phyloP scores from a whole-genome alignment of 2,329 filamentous ascomycete genomes.

The Lachnellula suecica region DNA sequence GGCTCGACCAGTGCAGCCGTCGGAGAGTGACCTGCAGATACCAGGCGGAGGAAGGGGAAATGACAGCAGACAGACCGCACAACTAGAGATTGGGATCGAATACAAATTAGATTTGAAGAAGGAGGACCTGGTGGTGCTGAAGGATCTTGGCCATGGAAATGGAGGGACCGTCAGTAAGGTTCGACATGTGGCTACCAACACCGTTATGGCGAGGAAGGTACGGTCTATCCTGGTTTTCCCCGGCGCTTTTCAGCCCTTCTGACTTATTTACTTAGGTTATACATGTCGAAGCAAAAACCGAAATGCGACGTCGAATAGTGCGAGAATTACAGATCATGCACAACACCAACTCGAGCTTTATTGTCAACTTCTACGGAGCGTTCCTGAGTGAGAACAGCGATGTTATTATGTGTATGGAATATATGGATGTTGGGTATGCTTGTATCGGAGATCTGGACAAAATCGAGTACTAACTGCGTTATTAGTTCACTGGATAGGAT shows the following conservation, averaged over 20 bases:
- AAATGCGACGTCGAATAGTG: slow-evolving; percentile 94
- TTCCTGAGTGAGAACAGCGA: slow-evolving; percentile 96
- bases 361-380: slow-evolving; percentile 96
- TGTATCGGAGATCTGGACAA: slow-evolving; percentile 22
- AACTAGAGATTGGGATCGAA: slow-evolving; percentile 93
- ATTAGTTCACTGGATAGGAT: slow-evolving; percentile 85
- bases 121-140: slow-evolving; percentile 88
- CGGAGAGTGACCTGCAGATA: slow-evolving; percentile 67
- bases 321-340: slow-evolving; percentile 98
- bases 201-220: slow-evolving; percentile 98
- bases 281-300: slow-evolving; percentile 95
- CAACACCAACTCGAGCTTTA: slow-evolving; percentile 93
- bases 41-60: slow-evolving; percentile 45
- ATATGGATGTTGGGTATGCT: slow-evolving; percentile 95
- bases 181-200: slow-evolving; percentile 89
- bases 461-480: slow-evolving; percentile 17
- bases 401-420: slow-evolving; percentile 99
- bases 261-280: slow-evolving; percentile 65
- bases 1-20: slow-evolving; percentile 69
- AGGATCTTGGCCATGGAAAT: slow-evolving; percentile 94
- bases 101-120: slow-evolving; percentile 91
- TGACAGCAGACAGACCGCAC: slow-evolving; percentile 58
- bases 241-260: background rate
- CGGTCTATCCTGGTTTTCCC: slow-evolving; percentile 7
- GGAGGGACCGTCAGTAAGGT: slow-evolving; percentile 99